Evolutionary conservation across 208 protist species (phyloP), one percentile per base, ranked within the genome.

Genomic region (Leishmania gerbilli): DNA sequence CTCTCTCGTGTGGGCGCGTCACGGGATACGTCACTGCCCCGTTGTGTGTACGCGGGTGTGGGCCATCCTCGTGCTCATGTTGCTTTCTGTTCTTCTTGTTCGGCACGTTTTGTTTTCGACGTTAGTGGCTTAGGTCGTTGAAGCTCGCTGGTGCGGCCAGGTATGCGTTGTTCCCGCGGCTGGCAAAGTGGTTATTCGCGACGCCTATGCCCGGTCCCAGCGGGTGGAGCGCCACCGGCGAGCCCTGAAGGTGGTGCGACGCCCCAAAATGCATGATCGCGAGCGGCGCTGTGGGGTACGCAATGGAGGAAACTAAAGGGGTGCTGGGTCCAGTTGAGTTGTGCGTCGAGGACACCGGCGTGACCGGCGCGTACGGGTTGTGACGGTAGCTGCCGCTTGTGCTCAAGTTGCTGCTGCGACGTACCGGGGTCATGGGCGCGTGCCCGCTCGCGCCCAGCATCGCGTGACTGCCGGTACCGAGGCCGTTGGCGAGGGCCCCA

Each of bases 321-420:
- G 81, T 86, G 71, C 79, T 84, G 11, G 86, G 82, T 2, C 82
- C 80, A 27, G 86, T 76, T 9, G 81, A 83, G 76, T 79, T 84
- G 49, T 64, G 71, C 31, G 17, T 42, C 2, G 85, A 87, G 9
- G 83, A 89, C 24, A 93, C 71, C 40, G 90, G 90, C 34, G 90
- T 93, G 3, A 93, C 79, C 2, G 88, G 88, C 5, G 88, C 90
- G 80, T 93, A 93, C 1, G 90, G 90, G 87, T 93, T 93, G 83
- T 93, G 90, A 2, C 90, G 86, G 83, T 93, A 93, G 68, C 79
- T 86, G 51, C 86, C 80, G 47, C 77, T 84, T 56, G 76, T 77
- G 79, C 86, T 91, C 31, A 89, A 71, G 67, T 83, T 92, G 75
- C 89, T 89, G 74, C 71, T 82, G n/a, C 71, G 79, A 34, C 80